Conservation (phyloP, 805 yeast genomes). For the Crinitomyces ghanaensis region DNA sequence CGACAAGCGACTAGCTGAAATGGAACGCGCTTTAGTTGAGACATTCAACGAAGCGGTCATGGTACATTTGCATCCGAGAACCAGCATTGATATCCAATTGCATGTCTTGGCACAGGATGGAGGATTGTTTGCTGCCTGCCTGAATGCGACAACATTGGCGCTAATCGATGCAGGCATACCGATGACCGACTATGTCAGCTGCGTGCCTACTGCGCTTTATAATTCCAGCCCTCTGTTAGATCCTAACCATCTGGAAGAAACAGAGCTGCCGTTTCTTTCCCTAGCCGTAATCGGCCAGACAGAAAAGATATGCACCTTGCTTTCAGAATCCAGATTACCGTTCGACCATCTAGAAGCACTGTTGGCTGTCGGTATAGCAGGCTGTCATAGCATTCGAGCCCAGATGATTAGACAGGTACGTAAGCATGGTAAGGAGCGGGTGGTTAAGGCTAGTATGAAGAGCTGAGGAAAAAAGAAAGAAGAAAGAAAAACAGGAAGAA, state of each 20-base stretch:
- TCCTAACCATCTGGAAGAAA: slow-evolving; percentile 70
- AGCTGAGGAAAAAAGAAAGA: no score
- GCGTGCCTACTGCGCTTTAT: slow-evolving; percentile 68
- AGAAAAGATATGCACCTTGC: slow-evolving; percentile 63
- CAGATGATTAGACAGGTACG: slow-evolving; percentile 81
- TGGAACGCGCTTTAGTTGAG: slow-evolving; percentile 22
- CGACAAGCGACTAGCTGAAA: slow-evolving; percentile 36
- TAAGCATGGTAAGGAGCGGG: slow-evolving; percentile 52
- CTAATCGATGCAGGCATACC: slow-evolving; percentile 92
- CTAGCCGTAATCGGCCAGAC: slow-evolving; percentile 76
- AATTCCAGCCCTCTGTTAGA: slow-evolving; percentile 69
- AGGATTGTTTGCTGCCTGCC: slow-evolving; percentile 64
- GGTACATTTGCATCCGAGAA: slow-evolving; percentile 67
- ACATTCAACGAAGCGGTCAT: slow-evolving; percentile 47
- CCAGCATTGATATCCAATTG: slow-evolving; percentile 61
- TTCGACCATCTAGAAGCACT: slow-evolving; percentile 67
- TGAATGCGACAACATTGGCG: slow-evolving; percentile 82
- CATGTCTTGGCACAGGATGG: slow-evolving; percentile 87
- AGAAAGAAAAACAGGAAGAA: no score
- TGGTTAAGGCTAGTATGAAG: slow-evolving; percentile 33
- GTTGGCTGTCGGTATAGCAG: slow-evolving; percentile 74
- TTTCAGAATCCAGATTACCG: slow-evolving; percentile 76
- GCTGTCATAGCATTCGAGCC: slow-evolving; percentile 71
- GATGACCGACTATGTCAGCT: slow-evolving; percentile 79
- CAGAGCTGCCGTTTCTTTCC: slow-evolving; percentile 69